These are phyloP conservation scores for Alternaria alternata DNA, from an alignment of 2,329 filamentous ascomycete species.

Conservation along the genomic window DNA sequence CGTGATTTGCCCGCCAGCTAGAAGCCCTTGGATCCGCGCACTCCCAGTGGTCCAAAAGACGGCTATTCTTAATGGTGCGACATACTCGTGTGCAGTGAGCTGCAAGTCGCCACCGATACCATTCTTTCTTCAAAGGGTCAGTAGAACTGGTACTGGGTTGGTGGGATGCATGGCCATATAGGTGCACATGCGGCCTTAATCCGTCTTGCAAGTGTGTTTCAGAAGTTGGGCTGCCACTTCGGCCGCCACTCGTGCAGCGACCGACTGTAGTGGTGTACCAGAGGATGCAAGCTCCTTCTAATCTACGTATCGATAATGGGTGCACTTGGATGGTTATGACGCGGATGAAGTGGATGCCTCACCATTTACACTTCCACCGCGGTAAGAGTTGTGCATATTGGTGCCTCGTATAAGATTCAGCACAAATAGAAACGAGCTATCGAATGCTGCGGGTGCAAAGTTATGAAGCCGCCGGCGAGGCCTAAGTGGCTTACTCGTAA, in stretches of 20 bases:
- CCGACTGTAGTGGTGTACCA: slow-evolving; percentile 14
- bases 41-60: slow-evolving; percentile 36
- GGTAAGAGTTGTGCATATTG: slow-evolving; percentile 39
- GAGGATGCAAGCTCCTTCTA: slow-evolving; percentile 6
- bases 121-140: slow-evolving; percentile 29
- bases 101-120: slow-evolving; percentile 35
- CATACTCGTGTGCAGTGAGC: slow-evolving; percentile 28
- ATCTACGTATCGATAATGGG: slow-evolving; percentile 30
- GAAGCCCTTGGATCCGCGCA: slow-evolving; percentile 26
- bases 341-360: slow-evolving; percentile 17
- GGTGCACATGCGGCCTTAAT: slow-evolving; percentile 19
- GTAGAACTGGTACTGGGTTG: slow-evolving; percentile 28
- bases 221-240: slow-evolving; percentile 22
- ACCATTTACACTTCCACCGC: slow-evolving; percentile 18
- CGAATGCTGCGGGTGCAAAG: slow-evolving; percentile 34
- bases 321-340: slow-evolving; percentile 9
- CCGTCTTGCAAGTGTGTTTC: slow-evolving; percentile 38
- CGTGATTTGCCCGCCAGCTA: slow-evolving; percentile 44
- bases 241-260: not conserved
- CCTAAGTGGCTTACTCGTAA: slow-evolving; percentile 24
- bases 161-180: slow-evolving; percentile 27
- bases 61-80: slow-evolving; percentile 46
- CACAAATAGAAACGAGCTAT: slow-evolving; percentile 49
- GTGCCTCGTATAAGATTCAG: slow-evolving; percentile 43
- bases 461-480: slow-evolving; percentile 36